phyloP scores from a whole-genome alignment of 106 monocot species.

The Allium sativum region DNA sequence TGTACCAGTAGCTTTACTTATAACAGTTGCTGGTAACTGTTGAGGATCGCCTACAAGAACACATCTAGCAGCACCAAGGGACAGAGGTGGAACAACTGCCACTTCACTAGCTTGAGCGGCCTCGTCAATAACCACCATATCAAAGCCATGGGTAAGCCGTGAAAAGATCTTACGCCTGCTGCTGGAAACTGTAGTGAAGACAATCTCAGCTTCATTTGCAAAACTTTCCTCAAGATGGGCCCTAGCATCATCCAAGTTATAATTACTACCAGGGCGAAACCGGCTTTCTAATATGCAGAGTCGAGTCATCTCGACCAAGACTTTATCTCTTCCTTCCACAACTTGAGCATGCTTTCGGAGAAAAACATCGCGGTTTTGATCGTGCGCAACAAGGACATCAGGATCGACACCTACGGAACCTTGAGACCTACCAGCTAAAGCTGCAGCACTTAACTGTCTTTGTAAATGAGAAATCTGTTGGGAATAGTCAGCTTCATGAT shows the following conservation, averaged over 20 bases:
- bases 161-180: slow-evolving; percentile 91
- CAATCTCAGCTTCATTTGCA: slow-evolving; percentile 98
- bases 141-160: slow-evolving; percentile 88
- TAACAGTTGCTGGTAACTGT: slow-evolving; percentile 95
- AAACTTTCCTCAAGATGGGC: slow-evolving; percentile 90
- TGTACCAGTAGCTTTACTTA: slow-evolving; percentile 97
- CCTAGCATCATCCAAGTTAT: slow-evolving; percentile 88
- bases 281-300: slow-evolving; percentile 70
- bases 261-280: slow-evolving; percentile 58
- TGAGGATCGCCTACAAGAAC: slow-evolving; percentile 97
- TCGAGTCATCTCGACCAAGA: slow-evolving; percentile 88
- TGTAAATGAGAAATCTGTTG: slow-evolving; percentile 63
- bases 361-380: slow-evolving; percentile 66
- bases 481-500: slow-evolving; percentile 54
- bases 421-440: slow-evolving; percentile 73
- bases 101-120: slow-evolving; percentile 99
- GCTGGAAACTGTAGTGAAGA: slow-evolving; percentile 95
- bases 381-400: slow-evolving; percentile 69
- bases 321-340: slow-evolving; percentile 84
- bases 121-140: slow-evolving; percentile 99
- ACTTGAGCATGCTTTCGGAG: slow-evolving; percentile 73
- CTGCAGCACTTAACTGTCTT: slow-evolving; percentile 57
- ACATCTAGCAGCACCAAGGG: slow-evolving; percentile 92
- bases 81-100: slow-evolving; percentile 77
- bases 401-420: slow-evolving; percentile 96